Percentiles rank a stretch among this genome's conserved stretches.
phyloP scores from a whole-genome alignment of 1,284 basidiomycete species.

The Polyporus tsugae region DNA sequence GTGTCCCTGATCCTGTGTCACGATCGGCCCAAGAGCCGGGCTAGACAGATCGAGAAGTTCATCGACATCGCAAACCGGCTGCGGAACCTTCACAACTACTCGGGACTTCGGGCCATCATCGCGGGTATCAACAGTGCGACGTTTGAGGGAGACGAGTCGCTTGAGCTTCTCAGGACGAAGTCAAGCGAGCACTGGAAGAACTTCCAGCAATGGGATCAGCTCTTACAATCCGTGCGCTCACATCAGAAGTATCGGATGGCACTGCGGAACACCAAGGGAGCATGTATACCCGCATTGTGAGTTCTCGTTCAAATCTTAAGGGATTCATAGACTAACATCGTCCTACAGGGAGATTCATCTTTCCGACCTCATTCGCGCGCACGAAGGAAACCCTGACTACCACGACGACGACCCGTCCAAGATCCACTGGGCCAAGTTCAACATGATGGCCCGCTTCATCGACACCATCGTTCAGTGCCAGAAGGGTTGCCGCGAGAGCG shows the following conservation, averaged over 20 bases:
- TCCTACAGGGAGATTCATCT: slow-evolving; percentile 79
- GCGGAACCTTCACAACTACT: slow-evolving; percentile 79
- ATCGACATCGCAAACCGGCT: slow-evolving; percentile 77
- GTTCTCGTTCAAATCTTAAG: slow-evolving; percentile 33
- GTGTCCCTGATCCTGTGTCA: slow-evolving; percentile 82
- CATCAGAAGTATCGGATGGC: slow-evolving; percentile 85
- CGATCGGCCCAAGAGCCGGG: slow-evolving; percentile 70
- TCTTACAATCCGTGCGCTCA: slow-evolving; percentile 74
- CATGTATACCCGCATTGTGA: slow-evolving; percentile 83
- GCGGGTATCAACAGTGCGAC: slow-evolving; percentile 84
- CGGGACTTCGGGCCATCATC: slow-evolving; percentile 80
- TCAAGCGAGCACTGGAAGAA: slow-evolving; percentile 72
- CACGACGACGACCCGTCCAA: slow-evolving; percentile 64
- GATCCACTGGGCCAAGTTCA: slow-evolving; percentile 89
- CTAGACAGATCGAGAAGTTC: slow-evolving; percentile 79
- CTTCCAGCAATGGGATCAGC: slow-evolving; percentile 79
- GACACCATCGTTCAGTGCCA: slow-evolving; percentile 75
- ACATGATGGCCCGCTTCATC: slow-evolving; percentile 84
- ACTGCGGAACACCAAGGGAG: slow-evolving; percentile 79
- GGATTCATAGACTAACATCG: not conserved
- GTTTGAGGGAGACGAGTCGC: slow-evolving; percentile 73
- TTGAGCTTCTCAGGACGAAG: slow-evolving; percentile 71
- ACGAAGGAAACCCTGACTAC: slow-evolving; percentile 78
- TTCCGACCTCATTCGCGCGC: slow-evolving; percentile 79
- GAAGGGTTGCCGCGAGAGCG: slow-evolving; percentile 66